phyloP scores from a whole-genome alignment of 2,329 filamentous ascomycete species.

The Cordyceps fumosorosea region DNA sequence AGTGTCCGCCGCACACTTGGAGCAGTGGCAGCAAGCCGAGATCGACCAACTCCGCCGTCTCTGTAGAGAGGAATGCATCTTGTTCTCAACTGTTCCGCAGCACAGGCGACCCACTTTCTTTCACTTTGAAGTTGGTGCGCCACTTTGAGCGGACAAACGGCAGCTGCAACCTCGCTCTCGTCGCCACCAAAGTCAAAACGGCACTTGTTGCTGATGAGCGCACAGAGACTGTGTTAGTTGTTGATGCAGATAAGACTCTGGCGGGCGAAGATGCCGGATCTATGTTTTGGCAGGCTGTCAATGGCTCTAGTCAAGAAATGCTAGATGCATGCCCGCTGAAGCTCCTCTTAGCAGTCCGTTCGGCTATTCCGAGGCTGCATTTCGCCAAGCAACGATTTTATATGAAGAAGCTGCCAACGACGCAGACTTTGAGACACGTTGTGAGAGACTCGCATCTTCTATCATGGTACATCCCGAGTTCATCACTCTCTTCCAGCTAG shows the following conservation, averaged over 20 bases:
- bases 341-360: conserved; percentile 39
- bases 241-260: conserved; percentile 55
- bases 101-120: conserved; percentile 21
- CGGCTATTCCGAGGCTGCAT: conserved; percentile 47
- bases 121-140: conserved; percentile 10
- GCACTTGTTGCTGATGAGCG: conserved; percentile 19
- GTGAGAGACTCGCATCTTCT: conserved; percentile 33
- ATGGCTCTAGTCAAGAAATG: not conserved
- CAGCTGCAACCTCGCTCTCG: conserved; percentile 29
- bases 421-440: conserved; percentile 36
- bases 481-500: conserved; percentile 31
- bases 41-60: conserved; percentile 32
- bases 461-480: conserved; percentile 44
- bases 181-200: conserved; percentile 26
- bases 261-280: conserved; percentile 40
- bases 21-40: conserved; percentile 43
- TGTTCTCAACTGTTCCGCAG: conserved; percentile 33
- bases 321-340: conserved; percentile 27
- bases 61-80: conserved; percentile 39
- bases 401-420: conserved; percentile 40
- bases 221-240: conserved; percentile 41
- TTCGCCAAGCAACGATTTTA: conserved; percentile 46
- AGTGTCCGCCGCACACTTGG: conserved; percentile 31
- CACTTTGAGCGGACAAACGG: conserved; percentile 20
- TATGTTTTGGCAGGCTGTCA: conserved; percentile 40